Percentiles rank a stretch among this genome's conserved stretches.
These are phyloP conservation scores for Podila horticola DNA, from an alignment of 192 early-diverging fungal genomes.

Conservation along the genomic window DNA sequence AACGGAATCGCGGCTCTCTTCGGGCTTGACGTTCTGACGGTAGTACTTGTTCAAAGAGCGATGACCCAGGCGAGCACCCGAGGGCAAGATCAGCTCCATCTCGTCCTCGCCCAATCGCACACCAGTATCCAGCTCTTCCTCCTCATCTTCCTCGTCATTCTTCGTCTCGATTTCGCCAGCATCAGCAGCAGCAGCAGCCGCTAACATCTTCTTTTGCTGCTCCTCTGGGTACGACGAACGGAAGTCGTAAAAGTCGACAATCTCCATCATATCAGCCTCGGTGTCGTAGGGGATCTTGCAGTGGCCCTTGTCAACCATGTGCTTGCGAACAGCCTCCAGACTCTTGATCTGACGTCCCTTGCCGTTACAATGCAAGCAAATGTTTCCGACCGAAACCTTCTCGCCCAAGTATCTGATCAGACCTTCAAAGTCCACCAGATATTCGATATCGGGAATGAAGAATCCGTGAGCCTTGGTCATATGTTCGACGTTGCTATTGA, in stretches of 20 bases:
- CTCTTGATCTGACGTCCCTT: conserved; percentile 83
- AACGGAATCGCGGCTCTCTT: conserved; percentile 76
- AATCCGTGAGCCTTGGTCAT: conserved; percentile 93
- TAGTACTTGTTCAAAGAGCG: conserved; percentile 85
- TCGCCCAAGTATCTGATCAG: conserved; percentile 93
- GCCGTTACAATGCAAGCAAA: conserved; percentile 96
- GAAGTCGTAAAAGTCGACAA: conserved; percentile 98
- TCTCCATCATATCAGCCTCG: conserved; percentile 89
- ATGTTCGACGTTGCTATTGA: conserved; percentile 80
- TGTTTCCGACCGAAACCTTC: conserved; percentile 94
- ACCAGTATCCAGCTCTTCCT: conserved; percentile 44
- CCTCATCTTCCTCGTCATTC: conserved; percentile 57
- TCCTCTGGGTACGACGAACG: conserved; percentile 83
- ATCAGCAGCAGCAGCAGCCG: conserved; percentile 52
- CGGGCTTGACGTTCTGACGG: conserved; percentile 80
- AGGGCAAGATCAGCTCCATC: conserved; percentile 88
- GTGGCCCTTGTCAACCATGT: conserved; percentile 97
- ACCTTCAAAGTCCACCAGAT: conserved; percentile 87
- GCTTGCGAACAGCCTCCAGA: conserved; percentile 93
- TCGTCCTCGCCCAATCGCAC: conserved; percentile 78
- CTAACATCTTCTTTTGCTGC: conserved; percentile 52
- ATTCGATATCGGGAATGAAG: conserved; percentile 98
- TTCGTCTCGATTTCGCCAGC: conserved; percentile 55
- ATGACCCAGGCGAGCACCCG: conserved; percentile 84
- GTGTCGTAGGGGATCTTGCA: conserved; percentile 97